phyloP scores from a whole-genome alignment of 2,329 filamentous ascomycete genomes.

The Ophiocordyceps camponoti-rufipedis region DNA sequence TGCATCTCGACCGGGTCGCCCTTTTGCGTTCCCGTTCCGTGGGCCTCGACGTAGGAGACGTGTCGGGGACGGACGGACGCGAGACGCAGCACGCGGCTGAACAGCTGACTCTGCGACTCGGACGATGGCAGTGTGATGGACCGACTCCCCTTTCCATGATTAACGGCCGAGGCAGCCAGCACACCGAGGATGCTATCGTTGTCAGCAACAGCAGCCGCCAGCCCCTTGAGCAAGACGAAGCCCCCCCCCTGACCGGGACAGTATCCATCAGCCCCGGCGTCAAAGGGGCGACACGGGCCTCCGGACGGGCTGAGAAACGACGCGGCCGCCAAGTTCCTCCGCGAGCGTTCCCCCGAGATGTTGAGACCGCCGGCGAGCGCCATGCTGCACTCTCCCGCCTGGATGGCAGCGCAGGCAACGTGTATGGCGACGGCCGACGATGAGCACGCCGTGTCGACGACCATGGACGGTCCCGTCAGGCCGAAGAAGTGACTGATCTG shows the following conservation, averaged over 20 bases:
- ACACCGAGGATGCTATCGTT: conserved; percentile 49
- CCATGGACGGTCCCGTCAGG: conserved; percentile 1
- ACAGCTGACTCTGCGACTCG: conserved; percentile 11
- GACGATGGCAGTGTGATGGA: conserved; percentile 57
- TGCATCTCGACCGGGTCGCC: conserved; percentile 1
- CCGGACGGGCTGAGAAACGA: conserved; percentile 38
- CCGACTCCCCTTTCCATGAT: conserved; percentile 51
- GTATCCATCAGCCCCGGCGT: conserved; percentile 43
- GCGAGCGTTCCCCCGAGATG: conserved; percentile 40
- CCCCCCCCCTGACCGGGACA: conserved; percentile 31
- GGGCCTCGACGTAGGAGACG: conserved; percentile 1
- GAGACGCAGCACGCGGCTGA: not conserved
- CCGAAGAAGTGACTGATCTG: conserved; percentile 3
- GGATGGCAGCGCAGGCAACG: conserved; percentile 2
- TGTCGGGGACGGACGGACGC: not conserved
- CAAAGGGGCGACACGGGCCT: conserved; percentile 30
- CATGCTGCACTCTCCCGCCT: conserved; percentile 24
- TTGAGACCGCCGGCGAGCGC: conserved; percentile 47
- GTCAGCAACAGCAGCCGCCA: conserved; percentile 28
- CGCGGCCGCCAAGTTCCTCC: conserved; percentile 42
- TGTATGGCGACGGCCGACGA: conserved; percentile 1
- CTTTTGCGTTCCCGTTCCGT: conserved; percentile 1
- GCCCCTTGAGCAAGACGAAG: conserved; percentile 28
- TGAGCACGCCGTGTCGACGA: conserved; percentile 3
- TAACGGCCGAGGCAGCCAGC: conserved; percentile 45